phyloP scores from a whole-genome alignment of 1,284 basidiomycete genomes.

The Rhodotorula sp. region DNA sequence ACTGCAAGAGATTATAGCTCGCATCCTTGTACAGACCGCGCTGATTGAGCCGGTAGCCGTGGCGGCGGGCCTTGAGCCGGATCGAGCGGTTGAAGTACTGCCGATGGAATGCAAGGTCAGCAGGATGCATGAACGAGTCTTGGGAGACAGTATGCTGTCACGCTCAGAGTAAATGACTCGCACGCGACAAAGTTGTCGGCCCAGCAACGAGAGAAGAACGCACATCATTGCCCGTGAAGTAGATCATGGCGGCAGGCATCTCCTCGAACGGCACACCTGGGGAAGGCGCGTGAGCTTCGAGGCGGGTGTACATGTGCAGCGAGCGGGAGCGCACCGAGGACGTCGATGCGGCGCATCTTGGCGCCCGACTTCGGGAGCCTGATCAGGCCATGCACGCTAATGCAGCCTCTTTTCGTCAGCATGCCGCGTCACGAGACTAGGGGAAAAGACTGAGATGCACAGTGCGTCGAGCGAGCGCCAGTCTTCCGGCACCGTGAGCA shows the following conservation, averaged over 20 bases:
- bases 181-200: not conserved
- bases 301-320: constrained; percentile 35
- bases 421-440: rapidly evolving
- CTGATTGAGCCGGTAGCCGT: constrained; percentile 84
- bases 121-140: not conserved
- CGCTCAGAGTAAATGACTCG: no score
- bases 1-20: not conserved
- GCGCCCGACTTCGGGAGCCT: constrained; percentile 45
- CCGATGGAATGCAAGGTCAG: constrained; percentile 61
- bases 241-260: constrained; percentile 78
- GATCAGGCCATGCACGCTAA: constrained; percentile 61
- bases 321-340: constrained; percentile 19
- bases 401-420: not conserved
- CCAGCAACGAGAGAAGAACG: not conserved
- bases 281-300: not conserved
- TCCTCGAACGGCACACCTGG: constrained; percentile 60
- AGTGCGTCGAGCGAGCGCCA: constrained; percentile 66
- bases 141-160: not conserved
- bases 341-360: constrained; percentile 71
- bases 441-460: constrained; percentile 56
- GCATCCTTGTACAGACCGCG: constrained; percentile 70
- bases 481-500: constrained; percentile 63
- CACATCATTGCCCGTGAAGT: constrained; percentile 63
- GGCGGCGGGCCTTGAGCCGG: constrained; percentile 73
- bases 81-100: constrained; percentile 82